Percentiles rank a stretch among this genome's conserved stretches.
phyloP scores from a whole-genome alignment of 2,329 filamentous ascomycete species.

The Zymoseptoria tritici region DNA sequence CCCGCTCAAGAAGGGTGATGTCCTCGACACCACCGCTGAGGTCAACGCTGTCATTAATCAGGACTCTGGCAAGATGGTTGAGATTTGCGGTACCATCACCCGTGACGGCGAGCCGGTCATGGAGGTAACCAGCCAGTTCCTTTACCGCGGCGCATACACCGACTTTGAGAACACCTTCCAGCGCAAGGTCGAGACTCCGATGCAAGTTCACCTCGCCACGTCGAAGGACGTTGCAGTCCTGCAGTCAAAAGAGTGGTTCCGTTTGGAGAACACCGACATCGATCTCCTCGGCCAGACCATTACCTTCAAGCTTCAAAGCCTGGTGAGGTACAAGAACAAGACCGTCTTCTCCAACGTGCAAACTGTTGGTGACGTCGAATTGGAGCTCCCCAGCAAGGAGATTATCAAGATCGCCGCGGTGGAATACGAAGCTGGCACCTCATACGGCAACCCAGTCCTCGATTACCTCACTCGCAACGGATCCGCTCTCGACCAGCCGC shows the following conservation, averaged over 20 bases:
- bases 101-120: slow-evolving; percentile 80
- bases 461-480: slow-evolving; percentile 93
- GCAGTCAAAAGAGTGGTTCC: slow-evolving; percentile 97
- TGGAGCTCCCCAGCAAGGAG: slow-evolving; percentile 95
- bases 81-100: slow-evolving; percentile 94
- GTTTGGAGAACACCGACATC: slow-evolving; percentile 72
- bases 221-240: slow-evolving; percentile 89
- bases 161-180: slow-evolving; percentile 99
- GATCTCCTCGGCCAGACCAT: slow-evolving; percentile 88
- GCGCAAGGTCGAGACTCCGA: slow-evolving; percentile 89
- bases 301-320: slow-evolving; percentile 88
- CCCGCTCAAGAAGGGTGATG: slow-evolving; percentile 90
- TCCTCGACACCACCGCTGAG: slow-evolving; percentile 84
- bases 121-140: slow-evolving; percentile 97
- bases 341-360: slow-evolving; percentile 84
- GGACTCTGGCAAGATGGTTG: slow-evolving; percentile 98
- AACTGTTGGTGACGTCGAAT: slow-evolving; percentile 82
- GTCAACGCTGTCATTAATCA: slow-evolving; percentile 98
- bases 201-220: slow-evolving; percentile 81
- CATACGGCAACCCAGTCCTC: slow-evolving; percentile 91
- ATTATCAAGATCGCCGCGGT: slow-evolving; percentile 95
- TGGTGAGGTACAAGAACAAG: slow-evolving; percentile 92
- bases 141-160: slow-evolving; percentile 86
- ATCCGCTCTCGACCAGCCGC: slow-evolving; percentile 85
- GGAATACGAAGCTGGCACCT: slow-evolving; percentile 84